Percentiles rank a stretch among this genome's conserved stretches.
Evolutionary conservation across 108 stramenopile genomes (phyloP).

Genomic region (Poteriospumella lacustris): DNA sequence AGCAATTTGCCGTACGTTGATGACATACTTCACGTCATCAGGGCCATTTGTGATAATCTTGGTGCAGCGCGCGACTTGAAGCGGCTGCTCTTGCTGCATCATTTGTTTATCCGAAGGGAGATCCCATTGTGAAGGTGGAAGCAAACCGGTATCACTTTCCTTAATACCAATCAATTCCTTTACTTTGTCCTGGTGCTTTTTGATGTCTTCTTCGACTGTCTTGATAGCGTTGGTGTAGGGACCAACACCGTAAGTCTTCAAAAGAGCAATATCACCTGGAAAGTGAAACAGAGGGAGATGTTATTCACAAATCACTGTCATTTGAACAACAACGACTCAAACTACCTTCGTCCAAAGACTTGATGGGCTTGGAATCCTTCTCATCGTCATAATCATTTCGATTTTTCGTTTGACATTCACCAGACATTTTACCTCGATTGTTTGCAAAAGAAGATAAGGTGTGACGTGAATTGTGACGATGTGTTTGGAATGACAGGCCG

Average conservation of each 20-base stretch:
- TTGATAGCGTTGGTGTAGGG: slow-evolving; percentile 89
- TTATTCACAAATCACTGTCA: neutral
- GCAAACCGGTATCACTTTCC: slow-evolving; percentile 94
- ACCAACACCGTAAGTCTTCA: slow-evolving; percentile 94
- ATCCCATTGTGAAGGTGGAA: slow-evolving; percentile 96
- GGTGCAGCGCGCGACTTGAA: slow-evolving; percentile 87
- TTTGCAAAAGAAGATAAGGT: too few relatives aligned
- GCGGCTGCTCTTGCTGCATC: slow-evolving; percentile 90
- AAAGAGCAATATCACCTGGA: slow-evolving; percentile 84
- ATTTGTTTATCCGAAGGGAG: slow-evolving; percentile 98
- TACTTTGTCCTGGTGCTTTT: slow-evolving; percentile 83
- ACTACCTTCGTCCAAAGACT: slow-evolving; percentile 22
- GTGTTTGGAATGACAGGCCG: too few relatives aligned
- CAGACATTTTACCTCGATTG: neutral
- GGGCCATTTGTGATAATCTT: slow-evolving; percentile 86
- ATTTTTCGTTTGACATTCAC: slow-evolving; percentile 30
- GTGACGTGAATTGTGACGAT: too few relatives aligned
- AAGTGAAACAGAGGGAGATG: neutral
- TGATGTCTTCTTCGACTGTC: slow-evolving; percentile 88
- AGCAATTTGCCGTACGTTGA: slow-evolving; percentile 98
- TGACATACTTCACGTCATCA: slow-evolving; percentile 82
- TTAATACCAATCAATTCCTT: slow-evolving; percentile 98
- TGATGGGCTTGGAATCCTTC: slow-evolving; percentile 22
- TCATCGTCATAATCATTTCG: slow-evolving; percentile 23
- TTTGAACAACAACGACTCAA: neutral